Evolutionary conservation across 192 early-diverging fungal species (phyloP).

Genomic region (Bifiguratus adelaidae): DNA sequence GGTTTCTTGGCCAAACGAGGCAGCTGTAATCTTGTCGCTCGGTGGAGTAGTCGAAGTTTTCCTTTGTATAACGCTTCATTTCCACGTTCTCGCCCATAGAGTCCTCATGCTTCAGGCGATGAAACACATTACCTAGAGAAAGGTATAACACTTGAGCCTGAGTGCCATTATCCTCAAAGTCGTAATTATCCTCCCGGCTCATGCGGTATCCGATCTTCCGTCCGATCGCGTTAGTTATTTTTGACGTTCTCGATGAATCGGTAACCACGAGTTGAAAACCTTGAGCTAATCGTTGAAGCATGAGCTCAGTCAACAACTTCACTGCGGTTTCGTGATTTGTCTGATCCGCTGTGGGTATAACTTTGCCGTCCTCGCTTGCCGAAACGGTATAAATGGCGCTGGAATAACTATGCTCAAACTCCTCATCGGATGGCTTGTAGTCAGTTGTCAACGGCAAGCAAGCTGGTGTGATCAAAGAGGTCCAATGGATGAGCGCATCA

Average conservation of each 20-base stretch:
- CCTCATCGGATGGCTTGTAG: conserved; percentile 60
- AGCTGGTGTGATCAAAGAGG: conserved; percentile 84
- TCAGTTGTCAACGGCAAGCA: conserved; percentile 90
- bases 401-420: conserved; percentile 56
- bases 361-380: conserved; percentile 30
- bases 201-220: not conserved
- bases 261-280: conserved; percentile 81
- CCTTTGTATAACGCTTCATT: conserved; percentile 78
- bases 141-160: conserved; percentile 44
- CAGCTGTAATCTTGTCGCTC: conserved; percentile 58
- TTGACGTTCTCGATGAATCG: no score
- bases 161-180: not conserved
- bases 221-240: not conserved
- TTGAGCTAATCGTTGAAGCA: conserved; percentile 82
- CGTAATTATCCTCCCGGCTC: no score
- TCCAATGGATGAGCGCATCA: conserved; percentile 71
- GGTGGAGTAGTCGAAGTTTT: conserved; percentile 43
- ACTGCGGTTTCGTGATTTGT: conserved; percentile 29
- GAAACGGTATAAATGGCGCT: conserved; percentile 72
- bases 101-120: conserved; percentile 64
- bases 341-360: conserved; percentile 26
- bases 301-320: conserved; percentile 69
- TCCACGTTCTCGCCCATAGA: conserved; percentile 63
- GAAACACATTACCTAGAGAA: conserved; percentile 87
- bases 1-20: conserved; percentile 77